A percentile compares a stretch with the other conserved stretches of the same genome.
phyloP scores from a whole-genome alignment of 1,284 basidiomycete genomes.

The Malassezia dermatis region DNA sequence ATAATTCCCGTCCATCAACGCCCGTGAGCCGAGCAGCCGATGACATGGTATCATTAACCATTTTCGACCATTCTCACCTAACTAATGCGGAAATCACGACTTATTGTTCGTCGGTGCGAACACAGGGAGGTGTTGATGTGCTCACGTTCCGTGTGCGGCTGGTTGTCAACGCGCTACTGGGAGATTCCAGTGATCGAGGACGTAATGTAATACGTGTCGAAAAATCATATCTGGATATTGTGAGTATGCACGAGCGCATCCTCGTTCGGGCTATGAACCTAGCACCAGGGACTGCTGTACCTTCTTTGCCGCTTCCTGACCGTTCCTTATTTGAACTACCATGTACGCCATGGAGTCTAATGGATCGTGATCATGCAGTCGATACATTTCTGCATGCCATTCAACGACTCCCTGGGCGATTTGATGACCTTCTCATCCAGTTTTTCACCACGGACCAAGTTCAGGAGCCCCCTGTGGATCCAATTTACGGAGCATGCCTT shows the following conservation, averaged over 20 bases:
- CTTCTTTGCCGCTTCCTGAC: not conserved
- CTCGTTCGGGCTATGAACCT: not conserved
- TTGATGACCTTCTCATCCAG: slow-evolving; percentile 5
- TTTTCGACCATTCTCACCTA: not conserved
- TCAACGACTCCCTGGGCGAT: not conserved
- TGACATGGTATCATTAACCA: not conserved
- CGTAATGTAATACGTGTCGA: not conserved
- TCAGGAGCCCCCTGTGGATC: not conserved
- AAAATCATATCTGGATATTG: slow-evolving; percentile 8
- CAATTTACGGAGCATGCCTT: not conserved
- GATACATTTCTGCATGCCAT: slow-evolving; percentile 4
- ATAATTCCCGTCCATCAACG: not conserved
- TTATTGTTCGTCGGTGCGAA: not conserved
- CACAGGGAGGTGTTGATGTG: not conserved
- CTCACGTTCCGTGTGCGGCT: slow-evolving; percentile 7
- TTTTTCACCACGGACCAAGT: slow-evolving; percentile 6
- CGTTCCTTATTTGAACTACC: slow-evolving; percentile 4
- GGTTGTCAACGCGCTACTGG: not conserved
- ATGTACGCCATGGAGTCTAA: slow-evolving; percentile 1
- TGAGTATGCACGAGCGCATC: slow-evolving; percentile 4
- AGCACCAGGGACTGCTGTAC: not conserved
- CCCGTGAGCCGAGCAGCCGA: not conserved
- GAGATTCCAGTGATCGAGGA: not conserved
- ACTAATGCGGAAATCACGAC: not conserved
- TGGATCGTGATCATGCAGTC: slow-evolving; percentile 8